Evolutionary conservation across 2,329 filamentous ascomycete species (phyloP).

Genomic region (Fusarium verrucosum): DNA sequence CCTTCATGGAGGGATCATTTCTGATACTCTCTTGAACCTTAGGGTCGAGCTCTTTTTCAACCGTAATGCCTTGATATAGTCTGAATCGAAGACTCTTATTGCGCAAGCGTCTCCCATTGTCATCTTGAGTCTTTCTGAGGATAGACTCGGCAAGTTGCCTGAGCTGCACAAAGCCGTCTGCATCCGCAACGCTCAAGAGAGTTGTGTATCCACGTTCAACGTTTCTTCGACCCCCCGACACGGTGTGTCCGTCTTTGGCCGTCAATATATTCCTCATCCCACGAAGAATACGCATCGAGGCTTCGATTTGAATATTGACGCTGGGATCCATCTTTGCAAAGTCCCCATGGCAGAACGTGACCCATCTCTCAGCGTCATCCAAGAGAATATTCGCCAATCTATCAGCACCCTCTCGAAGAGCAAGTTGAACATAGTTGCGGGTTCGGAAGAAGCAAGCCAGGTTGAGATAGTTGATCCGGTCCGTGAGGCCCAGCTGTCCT

Average conservation of each 20-base stretch:
- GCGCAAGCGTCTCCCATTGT: not conserved
- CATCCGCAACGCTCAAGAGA: not conserved
- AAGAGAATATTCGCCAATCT: conserved; percentile 8
- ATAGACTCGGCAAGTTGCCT: not conserved
- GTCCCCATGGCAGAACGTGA: conserved; percentile 4
- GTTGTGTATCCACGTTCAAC: not conserved
- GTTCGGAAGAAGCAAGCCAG: conserved; percentile 25
- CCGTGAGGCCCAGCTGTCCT: conserved; percentile 1
- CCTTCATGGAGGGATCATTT: not conserved
- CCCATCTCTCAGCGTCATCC: conserved; percentile 14
- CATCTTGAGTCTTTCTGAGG: not conserved
- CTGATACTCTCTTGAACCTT: not conserved
- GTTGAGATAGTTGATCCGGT: conserved; percentile 34
- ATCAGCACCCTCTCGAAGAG: not conserved
- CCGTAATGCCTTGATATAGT: not conserved
- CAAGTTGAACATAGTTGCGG: conserved; percentile 23
- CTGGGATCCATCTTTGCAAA: conserved; percentile 21
- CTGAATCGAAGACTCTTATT: not conserved
- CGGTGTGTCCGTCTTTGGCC: not conserved
- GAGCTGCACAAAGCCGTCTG: conserved; percentile 7
- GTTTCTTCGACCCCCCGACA: not conserved
- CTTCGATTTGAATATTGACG: conserved; percentile 6
- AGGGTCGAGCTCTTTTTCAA: not conserved
- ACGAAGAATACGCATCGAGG: conserved; percentile 18
- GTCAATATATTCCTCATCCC: conserved; percentile 5